A percentile compares a stretch with the other conserved stretches of the same genome.
These are phyloP conservation scores for Alternaria conjuncta DNA, from an alignment of 2,329 filamentous ascomycete genomes.

Conservation along the genomic window DNA sequence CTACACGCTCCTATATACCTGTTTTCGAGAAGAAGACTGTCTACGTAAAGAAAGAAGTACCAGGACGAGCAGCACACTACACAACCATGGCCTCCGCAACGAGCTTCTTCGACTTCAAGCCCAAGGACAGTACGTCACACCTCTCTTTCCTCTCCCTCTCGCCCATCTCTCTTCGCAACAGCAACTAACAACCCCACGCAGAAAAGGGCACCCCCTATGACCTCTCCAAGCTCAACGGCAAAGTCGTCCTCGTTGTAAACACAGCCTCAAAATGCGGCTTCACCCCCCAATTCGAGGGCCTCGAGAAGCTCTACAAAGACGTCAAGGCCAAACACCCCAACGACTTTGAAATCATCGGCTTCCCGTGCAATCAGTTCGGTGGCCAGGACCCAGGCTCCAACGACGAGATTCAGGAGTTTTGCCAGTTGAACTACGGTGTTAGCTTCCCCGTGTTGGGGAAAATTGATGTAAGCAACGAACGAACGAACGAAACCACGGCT, in stretches of 20 bases:
- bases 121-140: slow-evolving; percentile 73
- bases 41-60: background rate
- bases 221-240: slow-evolving; percentile 78
- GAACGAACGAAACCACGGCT: background rate
- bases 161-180: background rate
- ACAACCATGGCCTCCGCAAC: slow-evolving; percentile 70
- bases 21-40: background rate
- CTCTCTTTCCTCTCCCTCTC: background rate
- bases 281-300: slow-evolving; percentile 90
- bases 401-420: slow-evolving; percentile 71
- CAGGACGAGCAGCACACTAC: slow-evolving; percentile 5
- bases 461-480: slow-evolving; percentile 72
- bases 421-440: slow-evolving; percentile 93
- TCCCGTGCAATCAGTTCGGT: slow-evolving; percentile 98
- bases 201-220: slow-evolving; percentile 76
- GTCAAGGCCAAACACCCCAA: slow-evolving; percentile 73
- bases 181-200: slow-evolving; percentile 44
- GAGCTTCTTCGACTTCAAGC: slow-evolving; percentile 83
- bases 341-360: slow-evolving; percentile 87
- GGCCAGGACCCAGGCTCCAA: slow-evolving; percentile 82
- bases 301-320: slow-evolving; percentile 87
- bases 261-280: slow-evolving; percentile 99
- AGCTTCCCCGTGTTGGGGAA: slow-evolving; percentile 91
- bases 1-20: background rate
- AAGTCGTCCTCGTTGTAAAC: slow-evolving; percentile 96